Conservation (phyloP, 805 yeast species). For the Hemisphaericaspora nanyangensis region DNA sequence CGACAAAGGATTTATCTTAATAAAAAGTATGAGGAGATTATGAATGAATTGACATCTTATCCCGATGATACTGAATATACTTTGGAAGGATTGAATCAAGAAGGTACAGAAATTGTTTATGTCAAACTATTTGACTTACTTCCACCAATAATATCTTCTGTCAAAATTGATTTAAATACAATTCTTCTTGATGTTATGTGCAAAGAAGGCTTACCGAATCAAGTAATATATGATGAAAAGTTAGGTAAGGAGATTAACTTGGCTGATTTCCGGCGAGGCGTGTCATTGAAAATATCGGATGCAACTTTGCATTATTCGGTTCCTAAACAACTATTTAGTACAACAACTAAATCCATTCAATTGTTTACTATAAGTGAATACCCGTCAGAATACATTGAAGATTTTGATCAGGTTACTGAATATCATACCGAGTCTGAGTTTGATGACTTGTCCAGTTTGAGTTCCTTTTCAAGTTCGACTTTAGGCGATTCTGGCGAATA, state of each 20-base stretch:
- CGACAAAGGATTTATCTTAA: conserved; percentile 23
- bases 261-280: conserved; percentile 36
- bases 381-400: conserved; percentile 30
- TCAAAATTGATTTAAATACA: conserved; percentile 23
- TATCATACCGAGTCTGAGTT: conserved; percentile 1
- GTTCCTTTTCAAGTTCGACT: conserved; percentile 16
- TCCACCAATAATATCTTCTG: conserved; percentile 23
- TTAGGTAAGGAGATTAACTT: conserved; percentile 27
- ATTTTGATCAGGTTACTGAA: conserved; percentile 26
- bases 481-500: conserved; percentile 13
- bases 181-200: conserved; percentile 34
- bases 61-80: not conserved
- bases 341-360: conserved; percentile 20
- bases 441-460: conserved; percentile 31
- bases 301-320: conserved; percentile 19
- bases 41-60: not conserved
- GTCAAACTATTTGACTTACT: conserved; percentile 27
- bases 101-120: not conserved
- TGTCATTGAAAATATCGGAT: conserved; percentile 24
- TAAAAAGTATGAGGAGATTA: conserved; percentile 16
- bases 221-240: conserved; percentile 19
- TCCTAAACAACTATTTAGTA: conserved; percentile 17
- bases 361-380: conserved; percentile 37
- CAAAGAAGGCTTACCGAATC: conserved; percentile 38
- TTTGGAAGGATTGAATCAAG: not conserved